Conservation (phyloP, 345 rosid genomes). For the Clarkia xantiana region DNA sequence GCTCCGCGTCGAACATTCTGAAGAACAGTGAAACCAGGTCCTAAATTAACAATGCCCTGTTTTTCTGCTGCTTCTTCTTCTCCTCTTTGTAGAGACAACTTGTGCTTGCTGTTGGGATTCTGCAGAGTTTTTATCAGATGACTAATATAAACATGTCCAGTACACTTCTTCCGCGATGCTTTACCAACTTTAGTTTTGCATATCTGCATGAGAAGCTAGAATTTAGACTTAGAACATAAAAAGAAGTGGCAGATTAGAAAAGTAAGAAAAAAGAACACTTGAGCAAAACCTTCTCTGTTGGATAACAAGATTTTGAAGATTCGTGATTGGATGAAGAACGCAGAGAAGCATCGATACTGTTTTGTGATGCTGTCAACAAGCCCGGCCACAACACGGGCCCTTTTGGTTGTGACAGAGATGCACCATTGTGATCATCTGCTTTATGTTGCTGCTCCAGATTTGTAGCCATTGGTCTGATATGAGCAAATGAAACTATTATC, state of each 20-base stretch:
- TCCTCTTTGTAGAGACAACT: conserved; percentile 13
- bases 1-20: conserved; percentile 7
- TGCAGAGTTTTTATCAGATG: conserved; percentile 37
- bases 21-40: not conserved
- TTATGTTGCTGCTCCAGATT: too few relatives aligned
- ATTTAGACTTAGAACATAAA: not conserved
- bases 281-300: not conserved
- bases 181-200: conserved; percentile 11
- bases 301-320: not conserved
- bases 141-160: conserved; percentile 52
- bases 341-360: not conserved
- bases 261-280: not conserved
- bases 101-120: conserved; percentile 20
- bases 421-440: too few relatives aligned
- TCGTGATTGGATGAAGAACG: not conserved
- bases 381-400: conserved; percentile 51
- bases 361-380: conserved; percentile 19
- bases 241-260: not conserved
- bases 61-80: conserved; percentile 21
- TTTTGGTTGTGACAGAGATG: conserved; percentile 6
- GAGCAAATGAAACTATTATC: too few relatives aligned
- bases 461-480: too few relatives aligned
- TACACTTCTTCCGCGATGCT: conserved; percentile 38
- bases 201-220: conserved; percentile 18
- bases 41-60: conserved; percentile 5